Base-by-base conservation (phyloP, 371 early-diverging fungal genomes). In the Actinomortierella ambigua region DNA sequence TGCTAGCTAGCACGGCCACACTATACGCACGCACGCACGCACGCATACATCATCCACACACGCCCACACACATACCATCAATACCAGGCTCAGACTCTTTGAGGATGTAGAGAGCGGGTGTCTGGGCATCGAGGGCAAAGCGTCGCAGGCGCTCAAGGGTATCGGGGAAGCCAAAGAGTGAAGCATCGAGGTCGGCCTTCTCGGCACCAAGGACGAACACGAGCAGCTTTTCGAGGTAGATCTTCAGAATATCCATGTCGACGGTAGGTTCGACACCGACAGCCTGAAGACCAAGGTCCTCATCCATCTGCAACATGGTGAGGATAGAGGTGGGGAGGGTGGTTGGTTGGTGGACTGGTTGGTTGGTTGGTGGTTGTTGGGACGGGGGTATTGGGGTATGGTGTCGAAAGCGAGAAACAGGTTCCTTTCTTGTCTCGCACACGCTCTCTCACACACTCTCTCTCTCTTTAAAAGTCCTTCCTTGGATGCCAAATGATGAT, bases 71-170 rank as follows among this genome's bases (percentile, higher is more conserved):
- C 34, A 4, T 34, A 34, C 34, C 82, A 57, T 84, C 82, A 40
- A 77, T 80, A 7, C 69, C 80, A n/a, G 81, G 84, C 44, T 84
- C 89, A 39, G 82, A 76, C 71, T 93, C 93, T 70, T 94, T 95
- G 47, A 91, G 70, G 49, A 95, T 84, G 68, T 92, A 93, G 40
- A 95, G 79, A 4, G 88, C 94, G 6, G 89, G 89, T 7, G 85
- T 76, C 54, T 86, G 86, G 2, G 89, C 78, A 67, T 96, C 96
- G 55, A 82, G 86, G 20, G 91, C 89, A 81, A 95, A 96, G 9
- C 89, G 84, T 47, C 82, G 83, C 64, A 91, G 85, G 70, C 84
- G 91, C 50, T 92, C 94, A 4, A 77, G 57, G 9, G 91, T 85
- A 46, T 93, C 94, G 11, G 89, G 86, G 50, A 81, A 81, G 27